Conservation (phyloP, 202 grass and related monocot species). For the Eragrostis tef region DNA sequence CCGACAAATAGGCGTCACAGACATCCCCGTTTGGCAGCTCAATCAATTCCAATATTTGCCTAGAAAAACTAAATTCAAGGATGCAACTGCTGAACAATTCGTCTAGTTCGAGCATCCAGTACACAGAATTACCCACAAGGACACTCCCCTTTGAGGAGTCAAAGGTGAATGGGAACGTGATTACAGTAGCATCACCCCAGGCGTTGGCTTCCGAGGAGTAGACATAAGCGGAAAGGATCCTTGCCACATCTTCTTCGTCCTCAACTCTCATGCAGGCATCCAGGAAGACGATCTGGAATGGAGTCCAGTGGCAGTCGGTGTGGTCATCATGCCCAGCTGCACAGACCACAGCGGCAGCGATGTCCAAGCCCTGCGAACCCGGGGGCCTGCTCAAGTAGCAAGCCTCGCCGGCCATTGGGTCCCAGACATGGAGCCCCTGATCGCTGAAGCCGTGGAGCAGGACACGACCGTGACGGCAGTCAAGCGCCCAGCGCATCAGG, state of each 20-base stretch:
- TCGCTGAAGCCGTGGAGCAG: not conserved
- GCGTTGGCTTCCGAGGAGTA: not conserved
- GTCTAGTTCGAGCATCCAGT: not conserved
- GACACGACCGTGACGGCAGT: constrained; percentile 18
- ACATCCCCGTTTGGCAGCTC: not conserved
- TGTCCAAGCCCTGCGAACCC: not conserved
- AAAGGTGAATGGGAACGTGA: not conserved
- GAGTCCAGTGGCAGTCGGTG: not conserved
- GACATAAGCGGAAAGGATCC: not conserved
- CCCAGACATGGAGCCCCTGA: not conserved
- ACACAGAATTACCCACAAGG: not conserved
- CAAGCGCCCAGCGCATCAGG: not conserved
- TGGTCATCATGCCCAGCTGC: not conserved
- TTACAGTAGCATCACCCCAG: not conserved
- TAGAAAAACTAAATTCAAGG: not conserved
- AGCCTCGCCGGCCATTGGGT: not conserved
- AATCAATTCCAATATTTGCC: not conserved
- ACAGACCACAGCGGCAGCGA: not conserved
- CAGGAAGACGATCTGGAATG: not conserved
- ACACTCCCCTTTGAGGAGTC: not conserved
- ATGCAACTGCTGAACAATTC: not conserved
- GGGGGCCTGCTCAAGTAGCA: not conserved
- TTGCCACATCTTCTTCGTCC: not conserved
- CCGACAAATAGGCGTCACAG: not conserved
- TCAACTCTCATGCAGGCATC: not conserved